These are phyloP conservation scores for Candida ponderosae DNA, from an alignment of 805 yeast genomes.

Conservation along the genomic window DNA sequence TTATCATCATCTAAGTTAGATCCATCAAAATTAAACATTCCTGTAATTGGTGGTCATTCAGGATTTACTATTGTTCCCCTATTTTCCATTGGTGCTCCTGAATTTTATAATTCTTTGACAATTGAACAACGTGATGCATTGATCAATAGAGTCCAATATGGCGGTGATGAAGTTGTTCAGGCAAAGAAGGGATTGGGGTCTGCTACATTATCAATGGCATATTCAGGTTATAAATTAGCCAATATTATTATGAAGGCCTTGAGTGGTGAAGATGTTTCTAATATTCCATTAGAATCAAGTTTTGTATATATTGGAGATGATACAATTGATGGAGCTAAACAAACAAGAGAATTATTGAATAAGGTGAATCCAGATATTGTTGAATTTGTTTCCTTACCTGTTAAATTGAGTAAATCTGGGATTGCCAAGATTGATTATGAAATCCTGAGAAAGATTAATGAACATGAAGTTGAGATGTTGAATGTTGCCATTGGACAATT, in stretches of 20 bases:
- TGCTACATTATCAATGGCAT: slow-evolving; percentile 82
- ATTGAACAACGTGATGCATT: slow-evolving; percentile 44
- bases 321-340: slow-evolving; percentile 14
- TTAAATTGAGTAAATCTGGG: slow-evolving; percentile 15
- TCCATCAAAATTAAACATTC: slow-evolving; percentile 32
- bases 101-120: slow-evolving; percentile 36
- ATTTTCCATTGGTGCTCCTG: slow-evolving; percentile 45
- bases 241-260: slow-evolving; percentile 53
- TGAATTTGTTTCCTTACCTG: slow-evolving; percentile 17
- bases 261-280: slow-evolving; percentile 32
- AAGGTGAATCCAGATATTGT: slow-evolving; percentile 4
- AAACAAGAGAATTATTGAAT: slow-evolving; percentile 8
- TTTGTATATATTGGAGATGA: slow-evolving; percentile 50
- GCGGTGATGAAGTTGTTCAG: slow-evolving; percentile 85
- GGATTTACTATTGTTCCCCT: slow-evolving; percentile 79
- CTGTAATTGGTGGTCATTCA: slow-evolving; percentile 84
- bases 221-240: slow-evolving; percentile 74
- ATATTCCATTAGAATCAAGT: slow-evolving; percentile 36
- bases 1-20: slow-evolving; percentile 7
- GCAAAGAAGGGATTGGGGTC: slow-evolving; percentile 83
- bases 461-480: slow-evolving; percentile 15
- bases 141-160: slow-evolving; percentile 73
- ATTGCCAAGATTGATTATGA: slow-evolving; percentile 13
- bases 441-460: slow-evolving; percentile 13
- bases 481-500: slow-evolving; percentile 13